Evolutionary conservation across 2,329 filamentous ascomycete genomes (phyloP), one percentile per base, ranked within the genome.

Genomic region (Colletotrichum truncatum): DNA sequence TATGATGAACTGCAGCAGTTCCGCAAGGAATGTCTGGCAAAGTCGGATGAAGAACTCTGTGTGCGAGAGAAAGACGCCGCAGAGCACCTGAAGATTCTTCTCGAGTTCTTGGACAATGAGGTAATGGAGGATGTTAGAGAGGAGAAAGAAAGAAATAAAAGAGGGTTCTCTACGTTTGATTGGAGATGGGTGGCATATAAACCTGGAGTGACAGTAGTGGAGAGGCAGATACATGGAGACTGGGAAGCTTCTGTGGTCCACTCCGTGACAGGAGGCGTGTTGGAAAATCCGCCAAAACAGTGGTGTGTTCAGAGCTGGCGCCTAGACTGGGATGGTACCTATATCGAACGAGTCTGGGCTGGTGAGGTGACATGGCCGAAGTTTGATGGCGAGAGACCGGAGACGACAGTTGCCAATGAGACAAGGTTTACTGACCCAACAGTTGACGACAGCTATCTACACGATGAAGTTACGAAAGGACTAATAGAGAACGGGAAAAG

Each of bases 101-200:
- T 73, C 2, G 16, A 61, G 1, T 74, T 71, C 21, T 36, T 75
- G 3, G 72, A 76, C 6, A 32, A 63, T 0, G 66, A 60, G 7
- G 32, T 73, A 4, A 75, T 74, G 72, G 18, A 43, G 9, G 61
- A 48, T 1, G 70, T 74, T 1, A 28, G 49, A 4, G 54, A 54
- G 1, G 73, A 74, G 43, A 49, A 39, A 18, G 68, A 72, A 6
- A 38, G 71, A 6, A 69, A 71, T 32, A 45, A 41, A n/a, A 43
- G 57, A 14, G 70, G 71, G 0, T 56, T 18, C 23, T 30, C 38
- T 3, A 73, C 71, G 0, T 74, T 57, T 11, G 68, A 71, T 5
- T 25, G 70, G 48, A 9, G 23, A 3, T 73, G 72, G 73, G 54
- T 70, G 4, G 1, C 14, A 0, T 25, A 32, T 6, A 70, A 67